Percentiles rank a stretch among this genome's conserved stretches.
phyloP scores from a whole-genome alignment of 495 filamentous ascomycete genomes.

The Xylaria acuta region DNA sequence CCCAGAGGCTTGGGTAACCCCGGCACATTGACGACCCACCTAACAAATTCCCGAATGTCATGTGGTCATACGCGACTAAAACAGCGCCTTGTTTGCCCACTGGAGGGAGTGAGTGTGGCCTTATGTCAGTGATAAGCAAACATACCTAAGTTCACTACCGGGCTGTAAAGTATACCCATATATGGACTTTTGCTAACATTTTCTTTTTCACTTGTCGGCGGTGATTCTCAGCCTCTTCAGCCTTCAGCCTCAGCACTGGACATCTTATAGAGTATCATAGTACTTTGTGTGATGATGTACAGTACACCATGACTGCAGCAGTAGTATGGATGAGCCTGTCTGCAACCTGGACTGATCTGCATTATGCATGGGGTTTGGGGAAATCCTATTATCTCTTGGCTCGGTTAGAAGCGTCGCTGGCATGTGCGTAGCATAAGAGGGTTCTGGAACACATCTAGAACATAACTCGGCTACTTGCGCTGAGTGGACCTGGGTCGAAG shows the following conservation, averaged over 20 bases:
- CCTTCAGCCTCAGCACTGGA: background rate
- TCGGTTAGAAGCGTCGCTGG: background rate
- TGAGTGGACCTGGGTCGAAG: background rate
- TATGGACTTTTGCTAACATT: background rate
- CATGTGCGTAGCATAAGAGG: no score
- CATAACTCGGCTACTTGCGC: background rate
- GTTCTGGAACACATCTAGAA: no score
- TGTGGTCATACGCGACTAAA: background rate
- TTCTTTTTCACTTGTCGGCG: conserved; percentile 3
- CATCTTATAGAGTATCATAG: background rate
- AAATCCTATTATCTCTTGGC: background rate
- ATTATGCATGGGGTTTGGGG: background rate
- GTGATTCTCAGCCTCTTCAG: background rate
- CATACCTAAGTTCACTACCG: background rate
- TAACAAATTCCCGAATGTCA: conserved; percentile 10
- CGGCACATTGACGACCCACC: background rate
- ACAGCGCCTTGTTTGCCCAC: background rate
- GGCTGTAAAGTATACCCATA: background rate
- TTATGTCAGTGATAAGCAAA: background rate
- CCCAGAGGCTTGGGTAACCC: conserved; percentile 12
- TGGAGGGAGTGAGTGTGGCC: background rate
- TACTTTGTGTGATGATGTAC: background rate
- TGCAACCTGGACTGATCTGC: background rate
- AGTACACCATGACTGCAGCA: conserved; percentile 4
- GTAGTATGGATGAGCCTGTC: no score